phyloP scores from a whole-genome alignment of 176 grass and related monocot genomes.

The Oryza longistaminata region DNA sequence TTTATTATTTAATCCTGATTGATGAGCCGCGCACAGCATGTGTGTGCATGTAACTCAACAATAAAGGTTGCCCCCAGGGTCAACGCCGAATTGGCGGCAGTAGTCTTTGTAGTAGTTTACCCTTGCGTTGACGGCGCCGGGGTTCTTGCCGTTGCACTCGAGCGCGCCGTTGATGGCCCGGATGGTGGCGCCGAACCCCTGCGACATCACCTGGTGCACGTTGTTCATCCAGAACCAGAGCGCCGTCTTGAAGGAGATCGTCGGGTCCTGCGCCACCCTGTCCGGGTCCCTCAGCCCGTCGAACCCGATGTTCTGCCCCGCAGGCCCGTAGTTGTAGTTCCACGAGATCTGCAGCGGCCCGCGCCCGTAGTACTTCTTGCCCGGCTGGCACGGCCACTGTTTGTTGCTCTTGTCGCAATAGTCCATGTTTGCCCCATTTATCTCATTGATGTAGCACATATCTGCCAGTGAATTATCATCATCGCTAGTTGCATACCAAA shows the following conservation, averaged over 20 bases:
- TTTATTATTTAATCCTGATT: neutral
- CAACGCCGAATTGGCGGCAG: conserved; percentile 67
- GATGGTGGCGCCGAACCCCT: conserved; percentile 61
- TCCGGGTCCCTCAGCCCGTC: conserved; percentile 59
- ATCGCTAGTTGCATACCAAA: neutral
- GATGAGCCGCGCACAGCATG: neutral
- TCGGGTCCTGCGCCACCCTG: conserved; percentile 61
- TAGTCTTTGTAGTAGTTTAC: conserved; percentile 57
- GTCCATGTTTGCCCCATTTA: conserved; percentile 35
- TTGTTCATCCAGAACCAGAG: conserved; percentile 81
- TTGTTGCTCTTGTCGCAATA: conserved; percentile 46
- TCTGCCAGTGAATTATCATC: conserved; percentile 13
- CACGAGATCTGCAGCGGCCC: conserved; percentile 69
- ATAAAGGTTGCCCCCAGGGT: conserved; percentile 56
- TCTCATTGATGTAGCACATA: conserved; percentile 88
- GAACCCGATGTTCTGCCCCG: conserved; percentile 61
- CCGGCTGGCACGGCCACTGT: conserved; percentile 52
- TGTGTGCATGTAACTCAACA: conserved; percentile 34
- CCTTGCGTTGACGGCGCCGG: conserved; percentile 1
- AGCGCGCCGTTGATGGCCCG: conserved; percentile 50
- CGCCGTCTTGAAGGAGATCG: conserved; percentile 66
- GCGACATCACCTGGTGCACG: conserved; percentile 48
- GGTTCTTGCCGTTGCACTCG: conserved; percentile 63
- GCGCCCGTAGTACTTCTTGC: conserved; percentile 66
- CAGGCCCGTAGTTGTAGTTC: conserved; percentile 89